Base-by-base conservation (phyloP, 2,329 filamentous ascomycete genomes). In the Lasiodiplodia sp. region DNA sequence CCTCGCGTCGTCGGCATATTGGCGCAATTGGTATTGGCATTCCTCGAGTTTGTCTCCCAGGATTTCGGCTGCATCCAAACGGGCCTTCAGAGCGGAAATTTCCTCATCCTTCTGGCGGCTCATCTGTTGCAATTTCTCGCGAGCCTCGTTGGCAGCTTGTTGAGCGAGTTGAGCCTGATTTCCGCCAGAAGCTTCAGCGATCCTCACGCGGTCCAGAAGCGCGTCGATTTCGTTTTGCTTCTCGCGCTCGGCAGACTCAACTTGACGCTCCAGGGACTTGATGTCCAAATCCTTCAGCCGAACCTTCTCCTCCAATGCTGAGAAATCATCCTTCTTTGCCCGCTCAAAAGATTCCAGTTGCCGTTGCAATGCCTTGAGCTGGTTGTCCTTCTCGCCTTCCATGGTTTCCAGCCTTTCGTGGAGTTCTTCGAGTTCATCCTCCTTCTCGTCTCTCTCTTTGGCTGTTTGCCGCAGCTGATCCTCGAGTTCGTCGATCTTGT, bases 361-460 rank as follows among this genome's bases (percentile, higher is more conserved):
- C 66, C 74, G 72, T 56, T 80, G 77, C 38, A 81, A 70, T 58
- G 79, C 75, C 23, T 73, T 72, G 14, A 80, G 71, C 71, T 80
- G 78, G 12, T 71, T 74, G 16, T 80, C 79, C 63, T 79, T 80
- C 47, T 77, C 77, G 58, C 23, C 76, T 21, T 79, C 76, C 1
- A 79, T 77, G 44, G 76, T 74, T 23, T 83, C 79, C 4, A 84
- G 75, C 70, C 78, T 79, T 21, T 79, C 76, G 60, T 81, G 78
- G 53, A 85, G 71, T 3, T 74, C 74, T 38, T 83, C 78, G 63
- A 84, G 74, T 71, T 85, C 81, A 34, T 78, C 76, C 56, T 83
- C 80, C 34, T 83, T 81, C 40, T 80, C 76, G 34, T 80, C 62
- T 7, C 60, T 57, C 52, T 69, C 68, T 12, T 37, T 44, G 18